These are phyloP conservation scores for Nakazawaea laoshanensis DNA, from an alignment of 805 yeast species.

Conservation along the genomic window DNA sequence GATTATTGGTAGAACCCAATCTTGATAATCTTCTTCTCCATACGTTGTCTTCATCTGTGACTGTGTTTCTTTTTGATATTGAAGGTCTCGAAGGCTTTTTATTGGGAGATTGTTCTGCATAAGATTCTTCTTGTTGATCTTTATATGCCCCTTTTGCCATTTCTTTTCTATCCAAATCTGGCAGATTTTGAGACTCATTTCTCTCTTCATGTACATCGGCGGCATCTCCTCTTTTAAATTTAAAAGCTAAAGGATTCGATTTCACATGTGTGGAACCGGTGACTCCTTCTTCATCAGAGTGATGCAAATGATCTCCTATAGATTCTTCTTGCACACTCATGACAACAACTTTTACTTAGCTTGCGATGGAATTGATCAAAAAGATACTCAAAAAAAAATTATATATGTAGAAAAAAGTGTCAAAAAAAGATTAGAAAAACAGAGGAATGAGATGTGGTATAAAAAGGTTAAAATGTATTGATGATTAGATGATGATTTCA, in stretches of 20 bases:
- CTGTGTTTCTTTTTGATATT: not conserved
- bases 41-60: not conserved
- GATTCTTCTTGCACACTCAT: too few relatives aligned
- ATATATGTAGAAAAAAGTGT: not conserved
- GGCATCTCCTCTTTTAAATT: conserved; percentile 1
- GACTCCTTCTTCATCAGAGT: too few relatives aligned
- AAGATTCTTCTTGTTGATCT: not conserved
- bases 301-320: too few relatives aligned
- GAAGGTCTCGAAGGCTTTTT: not conserved
- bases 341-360: too few relatives aligned
- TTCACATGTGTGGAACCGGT: not conserved
- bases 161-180: not conserved
- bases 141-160: not conserved
- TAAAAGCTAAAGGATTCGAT: conserved; percentile 1
- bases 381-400: too few relatives aligned
- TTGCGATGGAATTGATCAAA: too few relatives aligned
- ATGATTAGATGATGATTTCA: conserved; percentile 15
- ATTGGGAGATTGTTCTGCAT: not conserved
- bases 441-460: not conserved
- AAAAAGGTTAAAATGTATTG: not conserved
- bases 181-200: too few relatives aligned
- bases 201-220: conserved; percentile 7
- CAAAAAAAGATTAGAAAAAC: not conserved
- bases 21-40: conserved; percentile 6
- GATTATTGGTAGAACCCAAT: not conserved